These are phyloP conservation scores for Maudiozyma bulderi DNA, from an alignment of 805 yeast species.

Conservation along the genomic window DNA sequence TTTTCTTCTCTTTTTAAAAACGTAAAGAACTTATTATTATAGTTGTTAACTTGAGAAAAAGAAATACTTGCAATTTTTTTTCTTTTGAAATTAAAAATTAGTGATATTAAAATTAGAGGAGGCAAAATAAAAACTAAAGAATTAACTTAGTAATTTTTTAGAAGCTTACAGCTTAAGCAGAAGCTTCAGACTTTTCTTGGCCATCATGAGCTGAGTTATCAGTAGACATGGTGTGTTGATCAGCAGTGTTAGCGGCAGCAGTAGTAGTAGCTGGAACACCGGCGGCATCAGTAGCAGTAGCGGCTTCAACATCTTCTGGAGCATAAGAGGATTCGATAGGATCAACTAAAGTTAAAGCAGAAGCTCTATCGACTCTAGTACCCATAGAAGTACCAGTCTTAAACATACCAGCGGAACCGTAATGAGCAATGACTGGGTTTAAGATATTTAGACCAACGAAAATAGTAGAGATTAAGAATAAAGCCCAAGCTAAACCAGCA, in stretches of 20 bases:
- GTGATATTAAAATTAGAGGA: not conserved
- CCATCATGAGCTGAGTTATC: conserved; percentile 3
- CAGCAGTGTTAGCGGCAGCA: not conserved
- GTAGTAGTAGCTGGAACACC: not conserved
- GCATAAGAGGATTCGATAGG: conserved; percentile 2
- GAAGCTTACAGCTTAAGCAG: not conserved
- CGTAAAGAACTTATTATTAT: too few species aligned
- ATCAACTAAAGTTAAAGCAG: conserved; percentile 15
- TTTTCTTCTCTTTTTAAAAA: too few species aligned
- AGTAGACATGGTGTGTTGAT: conserved; percentile 8
- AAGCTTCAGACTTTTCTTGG: conserved; percentile 7
- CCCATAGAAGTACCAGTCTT: conserved; percentile 14
- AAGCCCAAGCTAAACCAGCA: conserved; percentile 22
- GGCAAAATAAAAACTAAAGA: not conserved
- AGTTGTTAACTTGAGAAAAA: too few species aligned
- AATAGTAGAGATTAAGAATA: conserved; percentile 20
- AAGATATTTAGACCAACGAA: conserved; percentile 25
- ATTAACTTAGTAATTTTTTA: not conserved
- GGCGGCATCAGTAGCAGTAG: conserved; percentile 1
- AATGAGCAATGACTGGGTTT: conserved; percentile 15
- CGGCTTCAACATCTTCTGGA: conserved; percentile 5
- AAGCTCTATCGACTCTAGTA: conserved; percentile 15
- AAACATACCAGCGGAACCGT: conserved; percentile 18
- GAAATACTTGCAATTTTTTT: too few species aligned
- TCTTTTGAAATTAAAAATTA: not conserved